Base-by-base conservation (phyloP, 202 grass and related monocot species). In the Bolboschoenoplectus hybrid region DNA sequence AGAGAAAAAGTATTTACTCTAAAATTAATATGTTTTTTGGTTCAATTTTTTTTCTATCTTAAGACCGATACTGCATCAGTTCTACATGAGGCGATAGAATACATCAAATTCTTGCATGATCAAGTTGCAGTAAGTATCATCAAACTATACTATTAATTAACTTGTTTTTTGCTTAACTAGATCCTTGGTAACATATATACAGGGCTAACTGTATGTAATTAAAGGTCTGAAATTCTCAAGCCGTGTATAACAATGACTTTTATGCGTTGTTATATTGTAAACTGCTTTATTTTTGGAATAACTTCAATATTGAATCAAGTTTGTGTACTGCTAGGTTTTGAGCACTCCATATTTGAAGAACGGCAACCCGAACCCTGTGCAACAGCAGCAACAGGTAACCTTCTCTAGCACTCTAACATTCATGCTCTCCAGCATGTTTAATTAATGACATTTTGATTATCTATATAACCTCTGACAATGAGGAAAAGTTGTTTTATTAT, bases 1-100 rank as follows among this genome's bases (percentile, higher is more conserved):
- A 68, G 12, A 63, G 6, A 70, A 84, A 70, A 53, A 53, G 14
- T 46, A 32, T 49, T 82, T 43, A 66, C 40, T 82, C 26, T 36
- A 0, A 26, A 26, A 12, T n/a, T 82, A 67, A 46, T 66, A 50
- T 49, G 17, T 7, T 35, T 82, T 49, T 67, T 26, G 40, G 26
- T 83, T 45, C 26, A 71, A 26, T 82, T 52, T 85, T 47, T 41
- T 68, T 60, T 70, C 34, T 57, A n/a, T 26, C 86, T 90, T 85
- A 67, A 99, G 97, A 99, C 97, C 7, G 97, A 99, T 89, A 99
- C 97, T 20, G 97, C 97, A 91, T 99, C 97, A 7, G 97, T 99
- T 91, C 97, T 99, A 86, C 93, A 99, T 85, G 97, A 99, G 85
- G 97, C 97, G 65, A 93, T 93, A 78, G 93, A 94, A 82, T 97